Evolutionary conservation across 2,329 filamentous ascomycete genomes (phyloP), one percentile per base, ranked within the genome.

Genomic region (Corynespora cassiicola): DNA sequence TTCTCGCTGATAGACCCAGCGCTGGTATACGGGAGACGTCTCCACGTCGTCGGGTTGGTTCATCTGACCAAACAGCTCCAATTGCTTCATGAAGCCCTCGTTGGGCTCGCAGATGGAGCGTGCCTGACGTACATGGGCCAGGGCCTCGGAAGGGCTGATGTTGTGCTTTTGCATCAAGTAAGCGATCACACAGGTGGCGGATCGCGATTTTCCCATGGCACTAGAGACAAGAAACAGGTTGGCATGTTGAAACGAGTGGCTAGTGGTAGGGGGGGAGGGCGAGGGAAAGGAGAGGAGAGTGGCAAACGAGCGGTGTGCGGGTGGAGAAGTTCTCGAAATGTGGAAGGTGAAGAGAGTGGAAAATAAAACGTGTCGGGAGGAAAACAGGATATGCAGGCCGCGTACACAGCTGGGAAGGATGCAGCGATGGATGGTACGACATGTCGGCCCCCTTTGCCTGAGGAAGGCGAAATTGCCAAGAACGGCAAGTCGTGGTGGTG

Each of bases 171-270:
- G 76, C 67, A 97, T 86, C 33, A 97, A 76, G 69, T 91, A 97
- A 45, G 94, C 92, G 41, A 95, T 80, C 37, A 89, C 80, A 51
- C 88, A 82, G 20, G 90, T 86, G 52, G 92, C 88, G 31, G 92
- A 97, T 42, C 94, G 88, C 21, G 91, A 96, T 72, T 95, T 95
- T 36, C 94, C 94, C 84, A 96, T 96, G 15, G 90, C 92, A 77
- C 94, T 96, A 71, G 57, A 64, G 21, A 45, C 38, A 44, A 41
- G 30, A 47, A 37, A 45, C 38, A 47, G 38, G 61, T 67, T 66
- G 63, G 63, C 63, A 68, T 66, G 7, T 33, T 44, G 47, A 21
- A 42, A 50, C 36, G 48, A 58, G 52, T 58, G 62, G 58, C 48
- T 55, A 42, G 38, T n/a, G n/a, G n/a, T n/a, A n/a, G n/a, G n/a